These are phyloP conservation scores for Sclerotinia glacialis DNA, from an alignment of 2,329 filamentous ascomycete species.

Conservation along the genomic window DNA sequence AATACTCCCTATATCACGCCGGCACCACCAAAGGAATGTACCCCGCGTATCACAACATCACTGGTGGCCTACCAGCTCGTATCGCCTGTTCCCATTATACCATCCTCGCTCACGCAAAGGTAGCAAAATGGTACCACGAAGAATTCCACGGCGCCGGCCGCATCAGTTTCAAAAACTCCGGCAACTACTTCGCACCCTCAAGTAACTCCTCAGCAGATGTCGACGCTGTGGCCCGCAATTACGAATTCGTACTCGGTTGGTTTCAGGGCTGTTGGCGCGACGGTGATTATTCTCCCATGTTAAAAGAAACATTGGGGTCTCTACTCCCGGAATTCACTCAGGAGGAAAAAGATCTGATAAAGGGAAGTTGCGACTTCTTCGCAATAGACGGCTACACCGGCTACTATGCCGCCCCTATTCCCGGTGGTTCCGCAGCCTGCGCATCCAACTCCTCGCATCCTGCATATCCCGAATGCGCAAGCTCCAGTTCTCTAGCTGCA, in stretches of 20 bases:
- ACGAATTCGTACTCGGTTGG: slow-evolving; percentile 49
- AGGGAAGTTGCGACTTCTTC: slow-evolving; percentile 54
- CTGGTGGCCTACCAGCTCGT: slow-evolving; percentile 42
- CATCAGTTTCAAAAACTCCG: slow-evolving; percentile 47
- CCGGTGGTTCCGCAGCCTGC: slow-evolving; percentile 42
- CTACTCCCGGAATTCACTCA: slow-evolving; percentile 47
- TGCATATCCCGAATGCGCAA: slow-evolving; percentile 35
- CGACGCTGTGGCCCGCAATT: slow-evolving; percentile 38
- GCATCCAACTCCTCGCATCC: slow-evolving; percentile 34
- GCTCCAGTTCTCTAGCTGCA: slow-evolving; percentile 38
- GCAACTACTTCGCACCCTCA: slow-evolving; percentile 48
- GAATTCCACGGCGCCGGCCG: slow-evolving; percentile 51
- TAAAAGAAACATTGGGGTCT: slow-evolving; percentile 46
- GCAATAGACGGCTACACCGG: slow-evolving; percentile 58
- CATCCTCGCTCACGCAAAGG: slow-evolving; percentile 49
- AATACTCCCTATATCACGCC: slow-evolving; percentile 46
- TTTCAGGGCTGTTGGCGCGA: slow-evolving; percentile 48
- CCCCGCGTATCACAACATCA: slow-evolving; percentile 45
- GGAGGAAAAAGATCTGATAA: slow-evolving; percentile 49
- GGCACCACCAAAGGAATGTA: slow-evolving; percentile 43
- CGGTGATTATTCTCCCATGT: slow-evolving; percentile 49
- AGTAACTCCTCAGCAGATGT: slow-evolving; percentile 38
- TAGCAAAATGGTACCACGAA: slow-evolving; percentile 54
- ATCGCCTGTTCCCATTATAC: slow-evolving; percentile 48
- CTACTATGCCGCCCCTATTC: slow-evolving; percentile 38